These are phyloP conservation scores for Fallopia convolvulus DNA, from an alignment of 148 eudicot genomes.

Conservation along the genomic window DNA sequence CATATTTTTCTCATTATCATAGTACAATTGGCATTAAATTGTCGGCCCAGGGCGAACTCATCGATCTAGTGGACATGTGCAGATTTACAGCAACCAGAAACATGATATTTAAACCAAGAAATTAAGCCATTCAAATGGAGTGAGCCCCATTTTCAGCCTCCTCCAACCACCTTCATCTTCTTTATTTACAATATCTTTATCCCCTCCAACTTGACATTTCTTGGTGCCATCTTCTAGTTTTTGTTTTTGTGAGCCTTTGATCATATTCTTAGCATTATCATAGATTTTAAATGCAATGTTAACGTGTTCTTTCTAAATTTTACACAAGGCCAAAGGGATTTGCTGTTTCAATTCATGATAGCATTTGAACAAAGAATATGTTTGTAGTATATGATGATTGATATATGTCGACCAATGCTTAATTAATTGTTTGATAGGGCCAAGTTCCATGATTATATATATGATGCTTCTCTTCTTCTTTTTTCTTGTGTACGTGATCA, in stretches of 20 bases:
- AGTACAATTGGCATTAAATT: conserved; percentile 7
- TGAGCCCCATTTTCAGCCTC: conserved; percentile 5
- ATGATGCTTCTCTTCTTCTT: background rate
- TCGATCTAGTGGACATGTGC: conserved; percentile 31
- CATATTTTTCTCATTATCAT: background rate
- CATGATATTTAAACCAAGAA: background rate
- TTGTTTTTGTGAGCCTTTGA: conserved; percentile 6
- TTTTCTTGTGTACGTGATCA: background rate
- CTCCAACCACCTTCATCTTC: conserved; percentile 13
- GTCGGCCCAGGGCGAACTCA: conserved; percentile 14
- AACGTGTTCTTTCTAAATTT: too few species aligned
- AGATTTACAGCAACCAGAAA: conserved; percentile 22
- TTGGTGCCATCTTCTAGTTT: conserved; percentile 2
- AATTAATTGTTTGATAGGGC: background rate
- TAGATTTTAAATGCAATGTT: too few species aligned
- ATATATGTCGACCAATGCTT: too few species aligned
- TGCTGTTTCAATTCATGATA: too few species aligned
- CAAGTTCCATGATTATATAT: background rate
- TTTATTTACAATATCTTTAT: conserved; percentile 26
- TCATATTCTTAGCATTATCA: background rate
- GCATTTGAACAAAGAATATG: too few species aligned
- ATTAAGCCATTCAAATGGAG: conserved; percentile 16
- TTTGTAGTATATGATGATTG: too few species aligned
- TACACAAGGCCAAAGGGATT: too few species aligned
- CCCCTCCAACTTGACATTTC: conserved; percentile 20